A percentile compares a stretch with the other conserved stretches of the same genome.
phyloP scores from a whole-genome alignment of 345 rosid species.

The Hirschfeldia incana region DNA sequence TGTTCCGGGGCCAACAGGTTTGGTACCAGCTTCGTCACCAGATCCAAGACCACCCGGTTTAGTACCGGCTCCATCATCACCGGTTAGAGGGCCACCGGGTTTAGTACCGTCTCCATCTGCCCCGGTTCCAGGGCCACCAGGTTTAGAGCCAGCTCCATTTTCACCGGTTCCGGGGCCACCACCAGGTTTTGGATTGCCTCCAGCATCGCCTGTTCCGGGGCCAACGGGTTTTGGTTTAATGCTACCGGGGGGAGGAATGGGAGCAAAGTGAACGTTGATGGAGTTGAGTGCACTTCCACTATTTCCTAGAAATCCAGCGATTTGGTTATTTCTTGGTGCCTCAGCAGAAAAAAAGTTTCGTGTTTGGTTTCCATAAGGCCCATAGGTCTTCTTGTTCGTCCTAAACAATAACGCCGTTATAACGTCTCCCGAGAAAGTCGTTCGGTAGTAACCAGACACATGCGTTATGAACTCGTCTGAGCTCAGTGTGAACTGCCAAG shows the following conservation, averaged over 20 bases:
- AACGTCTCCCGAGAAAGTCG: background rate
- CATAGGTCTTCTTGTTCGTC: slow-evolving; percentile 32
- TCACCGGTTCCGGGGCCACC: background rate
- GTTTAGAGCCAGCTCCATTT: background rate
- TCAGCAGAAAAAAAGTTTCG: slow-evolving; percentile 4
- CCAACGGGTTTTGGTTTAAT: background rate
- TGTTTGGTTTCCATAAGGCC: slow-evolving; percentile 25
- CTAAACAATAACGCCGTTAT: slow-evolving; percentile 21
- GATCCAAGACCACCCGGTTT: no score
- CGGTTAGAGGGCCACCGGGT: background rate
- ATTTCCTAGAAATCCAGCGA: slow-evolving; percentile 28
- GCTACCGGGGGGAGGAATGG: slow-evolving; percentile 6
- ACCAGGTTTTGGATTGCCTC: background rate
- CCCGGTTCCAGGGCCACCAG: background rate
- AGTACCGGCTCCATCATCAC: no score
- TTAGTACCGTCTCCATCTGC: no score
- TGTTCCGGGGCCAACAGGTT: no score
- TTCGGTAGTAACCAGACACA: slow-evolving; percentile 18
- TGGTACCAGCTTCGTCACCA: no score
- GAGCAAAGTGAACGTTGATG: slow-evolving; percentile 31
- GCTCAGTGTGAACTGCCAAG: slow-evolving; percentile 17
- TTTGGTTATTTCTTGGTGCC: slow-evolving; percentile 6
- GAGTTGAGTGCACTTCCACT: slow-evolving; percentile 23
- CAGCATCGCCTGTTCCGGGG: background rate
- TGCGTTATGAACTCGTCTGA: slow-evolving; percentile 25